Conservation (phyloP, 768 basidiomycete genomes). For the Lactarius vividus region DNA sequence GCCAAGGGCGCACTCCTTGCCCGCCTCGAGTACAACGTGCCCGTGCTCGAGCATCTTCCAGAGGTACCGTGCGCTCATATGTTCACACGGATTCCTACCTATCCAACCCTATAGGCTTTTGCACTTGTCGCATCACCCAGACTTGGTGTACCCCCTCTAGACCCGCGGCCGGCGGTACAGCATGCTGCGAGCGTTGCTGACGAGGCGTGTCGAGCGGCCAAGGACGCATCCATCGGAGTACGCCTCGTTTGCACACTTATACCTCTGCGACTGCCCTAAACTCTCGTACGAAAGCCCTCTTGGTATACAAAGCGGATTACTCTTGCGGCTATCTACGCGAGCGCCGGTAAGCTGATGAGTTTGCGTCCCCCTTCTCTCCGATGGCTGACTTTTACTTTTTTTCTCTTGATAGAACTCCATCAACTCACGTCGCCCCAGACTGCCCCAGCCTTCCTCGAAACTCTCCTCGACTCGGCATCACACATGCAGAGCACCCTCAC, state of each 20-base stretch:
- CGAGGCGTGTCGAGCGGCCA: constrained; percentile 60
- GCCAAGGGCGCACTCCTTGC: constrained; percentile 53
- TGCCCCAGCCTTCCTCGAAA: constrained; percentile 61
- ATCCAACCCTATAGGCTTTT: constrained; percentile 53
- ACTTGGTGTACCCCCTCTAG: constrained; percentile 48
- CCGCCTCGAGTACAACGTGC: constrained; percentile 63
- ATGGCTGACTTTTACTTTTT: neutral
- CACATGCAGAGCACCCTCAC: constrained; percentile 45
- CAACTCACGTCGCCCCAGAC: constrained; percentile 76
- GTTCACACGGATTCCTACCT: neutral
- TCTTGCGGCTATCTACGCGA: constrained; percentile 63
- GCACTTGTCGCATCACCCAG: constrained; percentile 60
- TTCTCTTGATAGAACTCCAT: constrained; percentile 54
- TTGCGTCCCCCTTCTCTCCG: neutral
- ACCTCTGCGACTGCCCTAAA: neutral
- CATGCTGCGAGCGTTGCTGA: constrained; percentile 66
- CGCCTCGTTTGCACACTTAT: constrained; percentile 24
- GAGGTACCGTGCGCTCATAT: constrained; percentile 45
- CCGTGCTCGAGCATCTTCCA: constrained; percentile 60
- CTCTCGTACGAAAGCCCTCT: constrained; percentile 44
- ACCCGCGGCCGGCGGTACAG: constrained; percentile 56
- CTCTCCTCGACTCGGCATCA: constrained; percentile 52
- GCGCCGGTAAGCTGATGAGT: constrained; percentile 49
- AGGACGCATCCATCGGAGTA: constrained; percentile 59
- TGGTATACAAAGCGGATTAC: constrained; percentile 74